These are phyloP conservation scores for Mycena venus DNA, from an alignment of 768 basidiomycete species.

Conservation along the genomic window DNA sequence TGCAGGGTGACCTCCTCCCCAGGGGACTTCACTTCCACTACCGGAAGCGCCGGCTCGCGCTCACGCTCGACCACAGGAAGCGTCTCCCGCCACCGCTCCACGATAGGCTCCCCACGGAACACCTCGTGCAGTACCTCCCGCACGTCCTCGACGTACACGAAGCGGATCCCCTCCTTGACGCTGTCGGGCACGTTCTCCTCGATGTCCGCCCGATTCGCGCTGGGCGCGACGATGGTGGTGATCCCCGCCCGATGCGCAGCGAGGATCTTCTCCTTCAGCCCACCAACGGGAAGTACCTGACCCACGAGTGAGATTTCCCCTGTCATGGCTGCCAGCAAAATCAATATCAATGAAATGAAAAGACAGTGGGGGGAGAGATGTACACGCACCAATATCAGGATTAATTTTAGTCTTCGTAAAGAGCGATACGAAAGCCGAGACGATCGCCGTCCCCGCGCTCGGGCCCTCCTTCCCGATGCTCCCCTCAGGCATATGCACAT, in stretches of 20 bases:
- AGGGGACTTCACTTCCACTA: too few species aligned
- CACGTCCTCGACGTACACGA: slow-evolving; percentile 96
- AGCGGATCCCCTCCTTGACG: slow-evolving; percentile 94
- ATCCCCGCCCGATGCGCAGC: slow-evolving; percentile 98
- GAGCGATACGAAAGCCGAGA: slow-evolving; percentile 92
- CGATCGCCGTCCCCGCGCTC: slow-evolving; percentile 94
- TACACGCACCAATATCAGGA: slow-evolving; percentile 86
- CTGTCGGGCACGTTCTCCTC: slow-evolving; percentile 98
- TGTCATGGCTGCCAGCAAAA: slow-evolving; percentile 82
- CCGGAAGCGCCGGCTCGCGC: not conserved
- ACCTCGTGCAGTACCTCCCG: slow-evolving; percentile 91
- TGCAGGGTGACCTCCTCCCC: too few species aligned
- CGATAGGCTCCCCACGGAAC: slow-evolving; percentile 73
- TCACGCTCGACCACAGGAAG: slow-evolving; percentile 39
- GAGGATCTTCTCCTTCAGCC: slow-evolving; percentile 95
- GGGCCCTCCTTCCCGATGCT: slow-evolving; percentile 96
- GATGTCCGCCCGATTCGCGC: slow-evolving; percentile 92
- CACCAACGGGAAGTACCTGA: slow-evolving; percentile 96
- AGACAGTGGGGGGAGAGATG: not conserved
- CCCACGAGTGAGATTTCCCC: slow-evolving; percentile 98
- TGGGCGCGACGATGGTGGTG: slow-evolving; percentile 90
- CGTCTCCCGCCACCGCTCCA: slow-evolving; percentile 79
- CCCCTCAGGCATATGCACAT: slow-evolving; percentile 98
- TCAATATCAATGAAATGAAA: not conserved
- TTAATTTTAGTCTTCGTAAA: slow-evolving; percentile 88